These are phyloP conservation scores for Fusarium sp. DNA, from an alignment of 2,329 filamentous ascomycete species.

Conservation along the genomic window DNA sequence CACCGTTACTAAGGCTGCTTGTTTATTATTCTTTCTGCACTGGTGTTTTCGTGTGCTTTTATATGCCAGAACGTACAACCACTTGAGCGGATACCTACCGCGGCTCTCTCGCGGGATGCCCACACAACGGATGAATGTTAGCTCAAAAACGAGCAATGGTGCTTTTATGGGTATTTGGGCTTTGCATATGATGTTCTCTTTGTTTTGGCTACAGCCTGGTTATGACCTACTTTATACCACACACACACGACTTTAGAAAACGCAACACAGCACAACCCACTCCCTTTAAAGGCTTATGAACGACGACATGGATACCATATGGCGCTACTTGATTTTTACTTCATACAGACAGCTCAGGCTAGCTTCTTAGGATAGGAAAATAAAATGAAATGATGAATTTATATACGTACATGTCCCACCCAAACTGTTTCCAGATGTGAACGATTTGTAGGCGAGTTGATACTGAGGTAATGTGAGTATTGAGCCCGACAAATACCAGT, in stretches of 20 bases:
- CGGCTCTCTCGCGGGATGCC: conserved; percentile 48
- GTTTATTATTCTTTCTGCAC: conserved; percentile 14
- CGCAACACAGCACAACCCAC: conserved; percentile 24
- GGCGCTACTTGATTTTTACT: conserved; percentile 32
- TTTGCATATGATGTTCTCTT: conserved; percentile 29
- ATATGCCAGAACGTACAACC: conserved; percentile 41
- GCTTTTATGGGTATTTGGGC: conserved; percentile 26
- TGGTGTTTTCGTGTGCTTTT: conserved; percentile 23
- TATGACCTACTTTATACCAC: conserved; percentile 36
- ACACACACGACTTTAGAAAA: conserved; percentile 39
- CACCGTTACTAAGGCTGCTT: conserved; percentile 12
- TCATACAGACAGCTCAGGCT: conserved; percentile 36
- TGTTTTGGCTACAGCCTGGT: conserved; percentile 13
- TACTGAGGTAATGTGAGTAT: neutral
- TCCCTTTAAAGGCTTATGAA: conserved; percentile 27
- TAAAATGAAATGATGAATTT: conserved; percentile 29
- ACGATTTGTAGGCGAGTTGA: neutral
- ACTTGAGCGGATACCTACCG: conserved; percentile 42
- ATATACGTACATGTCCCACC: neutral
- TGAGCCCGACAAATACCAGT: neutral
- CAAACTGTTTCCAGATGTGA: neutral
- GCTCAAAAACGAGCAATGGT: conserved; percentile 46
- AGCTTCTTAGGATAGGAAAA: conserved; percentile 43
- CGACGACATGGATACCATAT: conserved; percentile 38
- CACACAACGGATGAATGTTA: conserved; percentile 46